Conservation (phyloP, 140 eudicot species). For the Senecio squalidus region DNA sequence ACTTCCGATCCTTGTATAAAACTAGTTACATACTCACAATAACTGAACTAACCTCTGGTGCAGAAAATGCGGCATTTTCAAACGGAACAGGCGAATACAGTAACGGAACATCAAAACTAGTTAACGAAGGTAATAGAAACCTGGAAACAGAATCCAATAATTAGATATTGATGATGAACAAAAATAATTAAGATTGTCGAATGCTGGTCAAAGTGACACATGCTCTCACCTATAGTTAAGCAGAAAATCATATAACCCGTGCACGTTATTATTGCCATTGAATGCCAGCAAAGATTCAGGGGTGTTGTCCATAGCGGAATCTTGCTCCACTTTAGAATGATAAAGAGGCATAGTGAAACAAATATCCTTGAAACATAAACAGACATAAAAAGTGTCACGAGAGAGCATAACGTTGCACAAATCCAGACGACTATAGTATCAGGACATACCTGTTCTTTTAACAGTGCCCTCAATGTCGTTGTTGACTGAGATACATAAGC, state of each 20-base stretch:
- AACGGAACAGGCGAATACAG: conserved; percentile 63
- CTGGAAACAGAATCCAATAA: conserved; percentile 28
- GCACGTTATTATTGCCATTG: conserved; percentile 52
- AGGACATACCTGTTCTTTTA: conserved; percentile 23
- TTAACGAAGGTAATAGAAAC: conserved; percentile 33
- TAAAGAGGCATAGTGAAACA: conserved; percentile 77
- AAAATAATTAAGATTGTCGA: background rate
- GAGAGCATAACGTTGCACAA: background rate
- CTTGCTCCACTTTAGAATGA: conserved; percentile 63
- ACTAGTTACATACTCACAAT: background rate
- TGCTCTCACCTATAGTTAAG: conserved; percentile 47
- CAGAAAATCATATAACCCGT: conserved; percentile 67
- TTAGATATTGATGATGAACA: background rate
- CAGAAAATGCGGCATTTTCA: conserved; percentile 57
- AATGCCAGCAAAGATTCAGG: conserved; percentile 61
- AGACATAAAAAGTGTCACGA: background rate
- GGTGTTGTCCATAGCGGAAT: conserved; percentile 55
- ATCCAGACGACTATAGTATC: background rate
- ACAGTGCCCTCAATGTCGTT: conserved; percentile 17
- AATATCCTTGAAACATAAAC: conserved; percentile 38
- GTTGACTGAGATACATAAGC: conserved; percentile 69
- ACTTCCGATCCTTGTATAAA: background rate
- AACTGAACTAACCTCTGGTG: conserved; percentile 52
- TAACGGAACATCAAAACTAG: conserved; percentile 58
- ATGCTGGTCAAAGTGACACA: conserved; percentile 4